Evolutionary conservation across 768 basidiomycete genomes (phyloP).

Genomic region (Bullera alba): DNA sequence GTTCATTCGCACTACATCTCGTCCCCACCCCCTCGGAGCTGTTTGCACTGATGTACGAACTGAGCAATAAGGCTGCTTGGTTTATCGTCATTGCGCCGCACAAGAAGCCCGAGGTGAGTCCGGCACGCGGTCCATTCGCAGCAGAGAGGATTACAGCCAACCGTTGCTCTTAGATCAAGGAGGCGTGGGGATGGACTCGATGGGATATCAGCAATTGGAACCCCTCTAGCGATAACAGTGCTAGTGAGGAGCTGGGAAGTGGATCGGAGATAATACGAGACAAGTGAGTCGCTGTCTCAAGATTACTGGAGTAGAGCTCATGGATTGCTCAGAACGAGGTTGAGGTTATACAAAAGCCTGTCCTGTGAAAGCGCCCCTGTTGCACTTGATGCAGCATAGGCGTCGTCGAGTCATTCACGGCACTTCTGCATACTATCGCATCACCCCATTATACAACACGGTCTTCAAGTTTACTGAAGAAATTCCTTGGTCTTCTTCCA

Average conservation of each 20-base stretch:
- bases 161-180: conserved; percentile 35
- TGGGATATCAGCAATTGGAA: conserved; percentile 42
- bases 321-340: background rate
- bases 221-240: conserved; percentile 18
- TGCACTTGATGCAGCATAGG: too few relatives aligned
- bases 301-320: background rate
- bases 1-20: conserved; percentile 70
- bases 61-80: conserved; percentile 60
- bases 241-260: conserved; percentile 8
- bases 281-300: conserved; percentile 17
- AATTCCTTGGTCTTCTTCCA: too few relatives aligned
- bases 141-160: background rate
- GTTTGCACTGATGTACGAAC: conserved; percentile 60
- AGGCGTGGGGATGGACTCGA: conserved; percentile 39
- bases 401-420: too few relatives aligned
- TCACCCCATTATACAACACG: too few relatives aligned
- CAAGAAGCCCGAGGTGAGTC: conserved; percentile 65
- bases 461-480: too few relatives aligned
- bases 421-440: too few relatives aligned
- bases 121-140: background rate
- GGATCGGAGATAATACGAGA: conserved; percentile 31
- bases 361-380: too few relatives aligned
- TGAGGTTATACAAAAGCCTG: background rate
- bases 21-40: conserved; percentile 58
- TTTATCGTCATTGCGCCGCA: conserved; percentile 65